Percentiles rank a stretch among this genome's conserved stretches.
Evolutionary conservation across 2,329 filamentous ascomycete genomes (phyloP).

Genomic region (Epichloe amarillans): DNA sequence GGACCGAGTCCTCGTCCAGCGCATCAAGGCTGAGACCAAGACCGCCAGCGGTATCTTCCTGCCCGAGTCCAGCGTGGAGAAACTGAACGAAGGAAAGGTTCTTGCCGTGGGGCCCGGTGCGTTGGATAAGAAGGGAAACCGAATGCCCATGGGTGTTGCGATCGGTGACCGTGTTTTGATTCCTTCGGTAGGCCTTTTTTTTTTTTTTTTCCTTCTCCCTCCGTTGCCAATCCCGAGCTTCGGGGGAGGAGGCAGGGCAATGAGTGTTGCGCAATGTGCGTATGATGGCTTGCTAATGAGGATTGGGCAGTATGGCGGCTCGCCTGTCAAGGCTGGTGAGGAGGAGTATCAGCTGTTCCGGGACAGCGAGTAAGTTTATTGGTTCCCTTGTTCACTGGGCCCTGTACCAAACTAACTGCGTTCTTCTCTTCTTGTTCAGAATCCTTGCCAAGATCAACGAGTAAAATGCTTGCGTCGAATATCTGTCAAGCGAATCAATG

Average conservation of each 20-base stretch:
- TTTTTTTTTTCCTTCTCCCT: slow-evolving; percentile 2
- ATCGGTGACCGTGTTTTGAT: slow-evolving; percentile 90
- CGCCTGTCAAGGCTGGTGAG: slow-evolving; percentile 91
- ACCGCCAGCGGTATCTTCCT: slow-evolving; percentile 96
- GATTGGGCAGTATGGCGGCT: slow-evolving; percentile 64
- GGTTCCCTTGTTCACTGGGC: not conserved
- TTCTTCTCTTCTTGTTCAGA: slow-evolving; percentile 30
- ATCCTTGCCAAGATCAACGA: slow-evolving; percentile 99
- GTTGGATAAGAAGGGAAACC: slow-evolving; percentile 78
- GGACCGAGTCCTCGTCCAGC: slow-evolving; percentile 96
- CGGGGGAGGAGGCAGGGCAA: too few species aligned
- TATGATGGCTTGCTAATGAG: not conserved
- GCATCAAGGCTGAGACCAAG: slow-evolving; percentile 93
- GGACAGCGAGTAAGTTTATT: slow-evolving; percentile 78
- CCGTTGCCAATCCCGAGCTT: too few species aligned
- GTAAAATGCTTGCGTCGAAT: slow-evolving; percentile 30
- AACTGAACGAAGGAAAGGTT: slow-evolving; percentile 95
- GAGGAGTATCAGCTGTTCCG: slow-evolving; percentile 94
- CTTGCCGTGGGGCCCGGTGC: slow-evolving; percentile 86
- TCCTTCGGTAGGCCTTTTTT: slow-evolving; percentile 56
- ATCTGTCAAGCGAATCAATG: slow-evolving; percentile 10
- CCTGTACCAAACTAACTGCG: not conserved
- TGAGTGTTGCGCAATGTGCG: too few species aligned
- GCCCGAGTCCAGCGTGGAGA: slow-evolving; percentile 91
- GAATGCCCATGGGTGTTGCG: slow-evolving; percentile 68